phyloP scores from a whole-genome alignment of 2,329 filamentous ascomycete genomes.

The Macrophomina phaseolina region DNA sequence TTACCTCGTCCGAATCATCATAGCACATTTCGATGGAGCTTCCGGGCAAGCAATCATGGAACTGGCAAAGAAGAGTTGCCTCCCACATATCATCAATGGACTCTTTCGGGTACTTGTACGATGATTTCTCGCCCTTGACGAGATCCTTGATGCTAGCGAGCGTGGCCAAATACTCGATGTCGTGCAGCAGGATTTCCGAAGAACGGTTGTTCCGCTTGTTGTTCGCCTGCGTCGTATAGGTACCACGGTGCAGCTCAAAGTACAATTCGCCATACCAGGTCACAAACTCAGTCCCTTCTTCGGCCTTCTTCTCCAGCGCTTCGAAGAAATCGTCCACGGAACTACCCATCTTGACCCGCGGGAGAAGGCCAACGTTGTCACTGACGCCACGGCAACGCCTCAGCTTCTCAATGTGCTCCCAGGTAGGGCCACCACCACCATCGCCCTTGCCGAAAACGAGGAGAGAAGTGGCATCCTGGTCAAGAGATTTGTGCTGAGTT shows the following conservation, averaged over 20 bases:
- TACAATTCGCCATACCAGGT: conserved; percentile 99
- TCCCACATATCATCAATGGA: conserved; percentile 98
- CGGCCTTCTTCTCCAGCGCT: conserved; percentile 77
- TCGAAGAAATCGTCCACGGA: conserved; percentile 96
- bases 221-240: conserved; percentile 96
- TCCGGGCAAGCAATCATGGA: conserved; percentile 95
- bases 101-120: conserved; percentile 89
- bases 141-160: conserved; percentile 76
- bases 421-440: conserved; percentile 92
- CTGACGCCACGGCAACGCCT: conserved; percentile 89
- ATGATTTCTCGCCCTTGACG: conserved; percentile 44
- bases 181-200: conserved; percentile 81
- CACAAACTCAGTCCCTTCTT: conserved; percentile 71
- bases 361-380: conserved; percentile 82
- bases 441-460: conserved; percentile 97
- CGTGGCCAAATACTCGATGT: conserved; percentile 87
- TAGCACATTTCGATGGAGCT: conserved; percentile 98
- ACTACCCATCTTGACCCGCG: conserved; percentile 84
- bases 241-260: conserved; percentile 95
- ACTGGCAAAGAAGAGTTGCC: conserved; percentile 86
- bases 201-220: conserved; percentile 95
- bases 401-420: conserved; percentile 92
- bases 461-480: conserved; percentile 87
- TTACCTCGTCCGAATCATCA: conserved; percentile 82
- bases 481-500: conserved; percentile 92